Evolutionary conservation across 257 asterid species (phyloP).

Genomic region (Solanum sitiens): DNA sequence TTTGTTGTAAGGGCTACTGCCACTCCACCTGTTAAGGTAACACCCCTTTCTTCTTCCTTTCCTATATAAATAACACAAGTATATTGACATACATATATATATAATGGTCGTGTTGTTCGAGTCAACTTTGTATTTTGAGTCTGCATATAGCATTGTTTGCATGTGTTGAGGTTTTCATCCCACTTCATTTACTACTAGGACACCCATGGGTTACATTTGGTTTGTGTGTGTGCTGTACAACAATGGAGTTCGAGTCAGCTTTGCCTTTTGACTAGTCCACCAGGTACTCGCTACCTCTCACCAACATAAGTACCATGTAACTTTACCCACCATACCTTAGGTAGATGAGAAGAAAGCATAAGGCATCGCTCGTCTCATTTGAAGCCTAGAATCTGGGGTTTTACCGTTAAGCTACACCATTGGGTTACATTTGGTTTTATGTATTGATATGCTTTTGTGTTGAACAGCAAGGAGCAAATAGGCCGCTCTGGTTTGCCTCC

Average conservation of each 20-base stretch:
- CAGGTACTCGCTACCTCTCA: background rate
- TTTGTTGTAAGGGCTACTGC: conserved; percentile 62
- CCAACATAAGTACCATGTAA: background rate
- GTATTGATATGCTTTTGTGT: background rate
- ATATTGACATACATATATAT: background rate
- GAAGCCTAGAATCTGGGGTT: background rate
- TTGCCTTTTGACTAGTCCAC: background rate
- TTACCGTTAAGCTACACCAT: background rate
- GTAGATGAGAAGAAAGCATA: background rate
- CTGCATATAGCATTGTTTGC: background rate
- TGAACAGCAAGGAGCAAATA: conserved; percentile 69
- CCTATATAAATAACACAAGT: background rate
- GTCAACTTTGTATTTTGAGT: background rate
- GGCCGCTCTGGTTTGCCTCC: conserved; percentile 85
- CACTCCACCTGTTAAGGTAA: conserved; percentile 84
- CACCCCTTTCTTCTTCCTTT: background rate
- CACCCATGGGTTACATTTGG: background rate
- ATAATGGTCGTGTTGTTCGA: accelerated
- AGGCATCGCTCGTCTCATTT: background rate
- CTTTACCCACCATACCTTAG: background rate
- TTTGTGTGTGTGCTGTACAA: background rate
- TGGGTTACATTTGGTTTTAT: background rate
- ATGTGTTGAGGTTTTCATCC: background rate
- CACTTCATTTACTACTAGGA: background rate
- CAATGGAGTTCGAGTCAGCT: background rate